Conservation (phyloP, 139 green algal species). For the Dunaliella sp. region DNA sequence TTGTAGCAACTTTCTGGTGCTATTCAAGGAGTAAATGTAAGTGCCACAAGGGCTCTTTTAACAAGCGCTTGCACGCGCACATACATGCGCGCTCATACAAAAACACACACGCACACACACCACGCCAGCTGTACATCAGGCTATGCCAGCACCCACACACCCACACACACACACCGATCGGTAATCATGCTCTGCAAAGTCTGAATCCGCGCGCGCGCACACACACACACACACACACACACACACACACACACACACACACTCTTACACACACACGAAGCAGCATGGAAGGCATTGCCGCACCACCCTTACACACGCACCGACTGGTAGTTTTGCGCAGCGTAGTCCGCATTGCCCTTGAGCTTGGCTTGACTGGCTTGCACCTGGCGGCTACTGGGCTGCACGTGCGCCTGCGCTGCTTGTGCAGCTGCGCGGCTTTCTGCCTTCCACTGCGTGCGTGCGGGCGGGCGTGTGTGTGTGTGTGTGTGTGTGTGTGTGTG, state of each 20-base stretch:
- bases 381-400: neutral
- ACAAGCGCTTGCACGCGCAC: no score
- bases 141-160: neutral
- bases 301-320: neutral
- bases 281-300: neutral
- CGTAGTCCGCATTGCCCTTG: constrained; percentile 9
- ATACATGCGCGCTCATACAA: no score
- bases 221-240: neutral
- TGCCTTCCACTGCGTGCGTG: neutral
- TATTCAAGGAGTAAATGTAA: no score
- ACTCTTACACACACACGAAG: no score
- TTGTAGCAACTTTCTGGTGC: no score
- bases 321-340: constrained; percentile 6
- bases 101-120: no score
- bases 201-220: neutral
- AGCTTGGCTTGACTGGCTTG: neutral
- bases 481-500: no score
- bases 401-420: neutral
- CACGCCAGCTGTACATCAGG: neutral
- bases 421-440: neutral
- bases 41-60: no score
- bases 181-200: neutral
- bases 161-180: neutral
- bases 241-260: neutral
- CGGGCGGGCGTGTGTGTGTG: no score